These are phyloP conservation scores for Leptodermis oblonga DNA, from an alignment of 257 asterid genomes.

Conservation along the genomic window DNA sequence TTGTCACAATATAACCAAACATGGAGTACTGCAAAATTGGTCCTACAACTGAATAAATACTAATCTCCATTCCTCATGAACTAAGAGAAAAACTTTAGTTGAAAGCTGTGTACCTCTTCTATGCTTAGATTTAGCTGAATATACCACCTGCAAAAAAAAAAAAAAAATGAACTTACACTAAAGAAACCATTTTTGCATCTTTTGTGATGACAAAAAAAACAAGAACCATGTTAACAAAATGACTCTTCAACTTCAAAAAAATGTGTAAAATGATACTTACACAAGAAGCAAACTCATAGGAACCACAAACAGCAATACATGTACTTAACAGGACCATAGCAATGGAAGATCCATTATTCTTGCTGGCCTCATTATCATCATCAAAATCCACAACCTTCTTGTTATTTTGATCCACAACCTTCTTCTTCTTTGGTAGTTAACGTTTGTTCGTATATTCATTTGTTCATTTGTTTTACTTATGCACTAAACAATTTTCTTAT, in stretches of 20 bases:
- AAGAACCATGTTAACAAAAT: conserved; percentile 13
- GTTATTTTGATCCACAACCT: conserved; percentile 8
- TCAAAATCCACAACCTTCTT: conserved; percentile 22
- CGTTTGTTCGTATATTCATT: no score
- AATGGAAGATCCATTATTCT: conserved; percentile 41
- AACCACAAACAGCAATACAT: conserved; percentile 78
- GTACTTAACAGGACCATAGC: conserved; percentile 62
- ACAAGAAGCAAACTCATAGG: conserved; percentile 81
- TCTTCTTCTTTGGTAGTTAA: no score
- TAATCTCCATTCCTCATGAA: no score
- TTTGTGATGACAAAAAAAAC: neutral
- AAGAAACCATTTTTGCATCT: conserved; percentile 9
- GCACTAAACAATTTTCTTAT: no score
- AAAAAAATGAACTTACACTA: conserved; percentile 26
- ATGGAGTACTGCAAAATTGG: no score
- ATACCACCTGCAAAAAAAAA: conserved; percentile 84
- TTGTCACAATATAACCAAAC: no score
- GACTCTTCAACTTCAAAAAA: no score
- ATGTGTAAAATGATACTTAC: conserved; percentile 36
- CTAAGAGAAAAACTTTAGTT: neutral
- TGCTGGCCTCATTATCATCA: conserved; percentile 13
- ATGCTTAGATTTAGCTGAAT: conserved; percentile 57
- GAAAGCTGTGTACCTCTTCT: conserved; percentile 46
- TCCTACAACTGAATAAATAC: no score
- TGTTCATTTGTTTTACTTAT: no score